Conservation (phyloP, 495 filamentous ascomycete species). For the Paragyromitra xinjiangensis region DNA sequence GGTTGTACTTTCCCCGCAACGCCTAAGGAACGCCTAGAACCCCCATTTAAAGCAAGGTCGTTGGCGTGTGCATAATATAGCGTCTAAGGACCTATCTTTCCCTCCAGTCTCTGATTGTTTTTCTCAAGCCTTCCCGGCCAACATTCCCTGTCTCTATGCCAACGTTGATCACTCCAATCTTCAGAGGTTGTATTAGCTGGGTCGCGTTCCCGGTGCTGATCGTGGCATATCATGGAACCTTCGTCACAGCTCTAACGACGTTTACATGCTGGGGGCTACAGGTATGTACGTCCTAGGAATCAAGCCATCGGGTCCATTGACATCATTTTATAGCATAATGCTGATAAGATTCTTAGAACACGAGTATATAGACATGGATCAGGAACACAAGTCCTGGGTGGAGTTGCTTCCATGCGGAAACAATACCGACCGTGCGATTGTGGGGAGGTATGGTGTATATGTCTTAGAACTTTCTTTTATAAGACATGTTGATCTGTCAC, state of each 20-base stretch:
- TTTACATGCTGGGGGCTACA: too few species aligned
- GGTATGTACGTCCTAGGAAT: not conserved
- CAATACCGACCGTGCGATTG: not conserved
- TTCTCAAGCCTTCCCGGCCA: not conserved
- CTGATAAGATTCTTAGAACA: not conserved
- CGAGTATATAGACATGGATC: not conserved
- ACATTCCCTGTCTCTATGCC: not conserved
- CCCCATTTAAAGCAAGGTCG: not conserved
- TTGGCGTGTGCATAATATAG: not conserved
- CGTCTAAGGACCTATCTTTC: not conserved
- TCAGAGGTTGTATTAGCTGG: not conserved
- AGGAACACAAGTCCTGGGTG: not conserved
- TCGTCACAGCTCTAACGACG: not conserved
- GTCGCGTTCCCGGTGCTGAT: not conserved
- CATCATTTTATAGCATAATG: not conserved
- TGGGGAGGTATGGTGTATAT: not conserved
- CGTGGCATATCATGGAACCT: not conserved
- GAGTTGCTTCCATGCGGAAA: not conserved
- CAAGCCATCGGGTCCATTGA: not conserved
- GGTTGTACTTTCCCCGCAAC: not conserved
- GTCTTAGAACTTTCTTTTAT: slow-evolving; percentile 7
- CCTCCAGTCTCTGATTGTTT: not conserved
- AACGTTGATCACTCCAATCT: not conserved
- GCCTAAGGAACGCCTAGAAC: not conserved
- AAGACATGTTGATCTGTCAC: not conserved